phyloP scores from a whole-genome alignment of 2,329 filamentous ascomycete species.

The Boeremia exigua region DNA sequence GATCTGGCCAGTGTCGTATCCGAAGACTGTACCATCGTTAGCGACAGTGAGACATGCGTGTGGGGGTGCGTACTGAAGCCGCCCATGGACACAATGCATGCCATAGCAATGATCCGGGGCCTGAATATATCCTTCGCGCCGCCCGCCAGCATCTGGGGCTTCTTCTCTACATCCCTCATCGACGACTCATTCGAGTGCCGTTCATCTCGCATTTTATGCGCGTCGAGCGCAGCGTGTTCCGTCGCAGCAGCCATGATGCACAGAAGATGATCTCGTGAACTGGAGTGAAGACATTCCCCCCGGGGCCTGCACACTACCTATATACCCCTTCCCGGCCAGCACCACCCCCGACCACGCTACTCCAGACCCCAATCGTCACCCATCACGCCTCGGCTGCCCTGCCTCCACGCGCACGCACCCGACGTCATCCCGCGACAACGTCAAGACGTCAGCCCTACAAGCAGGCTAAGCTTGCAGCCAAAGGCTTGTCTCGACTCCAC shows the following conservation, averaged over 20 bases:
- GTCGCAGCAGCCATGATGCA: conserved; percentile 8
- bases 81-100: conserved; percentile 43
- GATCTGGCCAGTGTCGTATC: conserved; percentile 47
- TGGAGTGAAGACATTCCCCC: not conserved
- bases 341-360: conserved; percentile 1
- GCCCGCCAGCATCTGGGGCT: conserved; percentile 30
- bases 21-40: conserved; percentile 25
- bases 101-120: conserved; percentile 43
- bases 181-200: conserved; percentile 30
- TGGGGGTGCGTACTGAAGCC: conserved; percentile 31
- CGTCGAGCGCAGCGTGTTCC: not conserved
- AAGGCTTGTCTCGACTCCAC: conserved; percentile 15
- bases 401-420: not conserved
- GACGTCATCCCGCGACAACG: not conserved
- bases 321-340: conserved; percentile 3
- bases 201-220: conserved; percentile 5
- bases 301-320: conserved; percentile 15
- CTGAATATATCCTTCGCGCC: conserved; percentile 38
- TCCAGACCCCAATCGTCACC: conserved; percentile 17
- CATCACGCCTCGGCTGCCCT: not conserved
- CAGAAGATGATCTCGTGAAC: not conserved
- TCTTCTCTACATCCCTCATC: conserved; percentile 38
- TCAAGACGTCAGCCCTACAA: conserved; percentile 10
- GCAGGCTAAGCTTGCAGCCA: not conserved
- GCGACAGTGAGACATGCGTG: not conserved